Evolutionary conservation across 306 rosid species (phyloP), one percentile per base, ranked within the genome.

Genomic region (Hylodesmum podocarpum): DNA sequence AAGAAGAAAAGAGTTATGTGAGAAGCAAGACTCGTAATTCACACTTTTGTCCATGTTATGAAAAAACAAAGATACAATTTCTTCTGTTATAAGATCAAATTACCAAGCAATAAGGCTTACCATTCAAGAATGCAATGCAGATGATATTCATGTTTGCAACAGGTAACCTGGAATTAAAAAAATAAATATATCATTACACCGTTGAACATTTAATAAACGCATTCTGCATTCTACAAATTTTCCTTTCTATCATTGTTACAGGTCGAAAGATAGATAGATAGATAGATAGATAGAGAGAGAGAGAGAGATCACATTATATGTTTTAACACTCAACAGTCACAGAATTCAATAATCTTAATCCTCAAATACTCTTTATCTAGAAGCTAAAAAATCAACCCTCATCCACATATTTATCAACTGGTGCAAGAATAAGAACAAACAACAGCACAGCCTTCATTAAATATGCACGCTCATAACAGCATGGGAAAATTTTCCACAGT

Each of bases 41-140:
- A 53, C 18, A 29, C 39, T 66, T n/a, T 24, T n/a, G 75, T 31
- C 53, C 4, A 59, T 19, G 46, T 8, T 34, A 16, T 33, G 16
- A 2, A 44, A 64, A 70, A 71, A 39, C 36, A 50, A 39, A 12
- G 27, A 41, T 57, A 44, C 4, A 3, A 13, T 27, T 59, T 3
- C 7, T 29, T 63, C 46, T 22, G 54, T 34, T 15, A 4, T 47
- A 33, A 33, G 64, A 46, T 22, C 22, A 55, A 80, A 44, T 54
- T 27, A 61, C 12, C 34, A 37, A 39, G 53, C 66, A 33, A 72
- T 37, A 40, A 49, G 50, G 55, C 83, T 73, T 83, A 95, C 98
- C 98, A 95, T 84, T 95, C 97, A 67, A 95, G 89, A 78, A 95
- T 95, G 82, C 98, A 95, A 50, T 92, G 98, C 80, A 95, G 90